Evolutionary conservation across 768 basidiomycete genomes (phyloP), one percentile per base, ranked within the genome.

Genomic region (Suillus subluteus): DNA sequence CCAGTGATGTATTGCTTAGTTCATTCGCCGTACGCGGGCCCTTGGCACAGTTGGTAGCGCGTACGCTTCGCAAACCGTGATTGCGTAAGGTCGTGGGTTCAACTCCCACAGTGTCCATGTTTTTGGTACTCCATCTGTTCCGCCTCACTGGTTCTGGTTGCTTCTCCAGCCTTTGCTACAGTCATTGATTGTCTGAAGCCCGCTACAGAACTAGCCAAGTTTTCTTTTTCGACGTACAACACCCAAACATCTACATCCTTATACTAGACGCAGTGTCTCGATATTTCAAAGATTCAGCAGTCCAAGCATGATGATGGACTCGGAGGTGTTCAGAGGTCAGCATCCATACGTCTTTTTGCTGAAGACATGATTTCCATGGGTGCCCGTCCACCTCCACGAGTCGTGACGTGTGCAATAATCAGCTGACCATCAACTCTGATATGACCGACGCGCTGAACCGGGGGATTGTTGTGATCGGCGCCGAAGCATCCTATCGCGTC

Each of bases 21-120:
- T 21, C 6, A 12, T 3, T 6, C 1, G 7, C 6, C 55, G 13
- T 0, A 37, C 6, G 55, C 40, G 74, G 74, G 74, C 74, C 67
- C 71, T 75, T 76, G 75, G 75, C 73, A 74, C 73, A 76, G 75
- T 76, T 75, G 74, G 74, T 75, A 75, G 73, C 74, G 72, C 74
- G 74, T 74, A 69, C 68, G 75, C 73, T 76, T 75, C 74, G 73
- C 75, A 76, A 3, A 62, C 2, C 4, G 8, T 13, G 66, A 72
- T 13, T 76, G 74, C 75, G 68, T 74, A 74, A 75, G 74, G 74
- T 75, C 74, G 73, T 76, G 74, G 75, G 75, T 75, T 75, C 74
- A 55, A 75, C 38, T 75, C 75, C 74, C 75, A 77, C 72, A 74
- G 75, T 73, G 74, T 75, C 74, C 74, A 75, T 26, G 26, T 0